These are phyloP conservation scores for Passiflora organensis DNA, from an alignment of 345 rosid genomes.

Conservation along the genomic window DNA sequence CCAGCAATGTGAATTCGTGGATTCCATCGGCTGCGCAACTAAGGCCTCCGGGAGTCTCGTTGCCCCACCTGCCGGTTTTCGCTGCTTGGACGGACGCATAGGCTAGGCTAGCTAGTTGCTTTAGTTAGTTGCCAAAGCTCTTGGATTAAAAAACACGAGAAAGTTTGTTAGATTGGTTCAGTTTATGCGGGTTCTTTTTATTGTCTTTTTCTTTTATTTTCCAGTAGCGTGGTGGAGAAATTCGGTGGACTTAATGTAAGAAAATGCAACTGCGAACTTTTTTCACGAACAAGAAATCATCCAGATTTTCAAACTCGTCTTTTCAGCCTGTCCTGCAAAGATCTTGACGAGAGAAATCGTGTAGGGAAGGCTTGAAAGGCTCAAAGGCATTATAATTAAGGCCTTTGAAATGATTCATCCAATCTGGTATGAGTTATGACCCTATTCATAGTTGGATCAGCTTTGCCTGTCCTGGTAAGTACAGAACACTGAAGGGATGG, in stretches of 20 bases:
- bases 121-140: slow-evolving; percentile 1
- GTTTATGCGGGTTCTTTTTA: slow-evolving; percentile 5
- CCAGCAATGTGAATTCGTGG: slow-evolving; percentile 46
- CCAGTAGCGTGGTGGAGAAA: slow-evolving; percentile 9
- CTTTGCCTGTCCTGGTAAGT: slow-evolving; percentile 41
- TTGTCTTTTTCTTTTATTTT: not conserved
- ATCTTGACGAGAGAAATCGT: slow-evolving; percentile 27
- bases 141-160: slow-evolving; percentile 15
- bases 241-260: slow-evolving; percentile 16
- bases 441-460: slow-evolving; percentile 43
- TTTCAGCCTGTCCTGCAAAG: slow-evolving; percentile 21
- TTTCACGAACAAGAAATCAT: slow-evolving; percentile 26
- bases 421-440: slow-evolving; percentile 28
- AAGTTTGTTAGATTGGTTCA: slow-evolving; percentile 8
- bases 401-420: slow-evolving; percentile 31
- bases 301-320: slow-evolving; percentile 19
- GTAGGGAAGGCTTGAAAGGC: slow-evolving; percentile 24
- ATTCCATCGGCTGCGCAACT: slow-evolving; percentile 43
- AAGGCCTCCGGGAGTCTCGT: slow-evolving; percentile 41
- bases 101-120: slow-evolving; percentile 8
- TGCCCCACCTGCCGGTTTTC: slow-evolving; percentile 71
- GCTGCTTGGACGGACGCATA: slow-evolving; percentile 85
- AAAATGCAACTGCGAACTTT: slow-evolving; percentile 15
- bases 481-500: slow-evolving; percentile 18
- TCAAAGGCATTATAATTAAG: slow-evolving; percentile 25